Base-by-base conservation (phyloP, 1,284 basidiomycete genomes). In the Marasmius oreades region DNA sequence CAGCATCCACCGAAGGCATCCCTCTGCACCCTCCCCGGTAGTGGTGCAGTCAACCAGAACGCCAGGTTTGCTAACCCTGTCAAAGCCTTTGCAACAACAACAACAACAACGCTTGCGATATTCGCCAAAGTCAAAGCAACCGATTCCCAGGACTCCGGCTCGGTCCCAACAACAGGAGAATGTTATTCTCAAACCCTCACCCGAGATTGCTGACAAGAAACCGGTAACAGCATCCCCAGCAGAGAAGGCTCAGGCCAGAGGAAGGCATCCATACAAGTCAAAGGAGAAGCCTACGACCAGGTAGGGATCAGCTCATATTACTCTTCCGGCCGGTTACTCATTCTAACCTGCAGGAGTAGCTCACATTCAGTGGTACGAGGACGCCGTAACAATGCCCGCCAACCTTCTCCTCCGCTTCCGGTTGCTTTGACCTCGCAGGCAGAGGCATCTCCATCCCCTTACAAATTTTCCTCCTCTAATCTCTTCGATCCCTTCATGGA, bases 1-100 rank as follows among this genome's bases (percentile, higher is more conserved):
- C 63, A 60, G 66, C 59, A 52, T 52, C 10, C 83, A 84, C 64
- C 77, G 84, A 58, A 77, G 87, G 57, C 80, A 82, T 65, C 82
- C 88, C 22, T 88, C 87, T 0, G 87, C 87, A 0, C 84, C 85
- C 5, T 77, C 81, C 3, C 77, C 81, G 39, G 80, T 88, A 63
- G 72, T 80, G 59, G 83, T 90, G 14, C 84, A 86, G 65, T 80
- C 87, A 1, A 88, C 88, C 14, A 79, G 78, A 57, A 86, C 81
- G 0, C 87, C 88, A 0, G 87, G 87, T 64, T 75, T 90, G 16
- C 78, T 90, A 55, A 80, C 84, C 52, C 76, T 90, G 55, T 82
- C 85, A 56, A 86, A 84, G 74, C 84, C 84, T 18, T 61, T 70
- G 18, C 71, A 75, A 44, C 69, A 67, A 0, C 71, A 70, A 52